phyloP scores from a whole-genome alignment of 305 asterid species.

The Fraxinus sp. region DNA sequence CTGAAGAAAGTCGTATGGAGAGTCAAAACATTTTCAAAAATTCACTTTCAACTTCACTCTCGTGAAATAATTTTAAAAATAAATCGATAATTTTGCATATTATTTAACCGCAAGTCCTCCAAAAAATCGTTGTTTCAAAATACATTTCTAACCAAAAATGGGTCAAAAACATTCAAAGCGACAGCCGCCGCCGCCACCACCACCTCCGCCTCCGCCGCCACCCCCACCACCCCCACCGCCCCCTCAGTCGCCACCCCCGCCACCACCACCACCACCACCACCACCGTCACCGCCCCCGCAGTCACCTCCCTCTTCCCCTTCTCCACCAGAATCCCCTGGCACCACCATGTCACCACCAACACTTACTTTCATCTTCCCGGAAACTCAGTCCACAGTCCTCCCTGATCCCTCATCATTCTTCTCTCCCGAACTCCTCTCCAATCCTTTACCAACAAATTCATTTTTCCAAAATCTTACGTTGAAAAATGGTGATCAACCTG shows the following conservation, averaged over 20 bases:
- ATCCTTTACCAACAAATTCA: constrained; percentile 76
- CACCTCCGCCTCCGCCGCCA: not conserved
- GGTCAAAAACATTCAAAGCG: not conserved
- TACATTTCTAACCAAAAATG: not conserved
- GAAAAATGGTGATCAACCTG: constrained; percentile 78
- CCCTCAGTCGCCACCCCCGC: too few relatives aligned
- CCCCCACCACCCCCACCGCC: too few relatives aligned
- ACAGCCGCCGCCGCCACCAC: too few relatives aligned
- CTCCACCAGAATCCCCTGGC: constrained; percentile 22
- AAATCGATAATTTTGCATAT: too few relatives aligned
- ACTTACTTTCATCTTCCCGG: constrained; percentile 56
- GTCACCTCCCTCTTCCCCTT: not conserved
- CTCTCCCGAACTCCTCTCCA: constrained; percentile 54
- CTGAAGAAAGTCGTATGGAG: constrained; percentile 48
- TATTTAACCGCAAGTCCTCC: not conserved
- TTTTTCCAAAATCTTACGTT: constrained; percentile 73
- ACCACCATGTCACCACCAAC: constrained; percentile 25
- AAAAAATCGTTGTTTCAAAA: not conserved
- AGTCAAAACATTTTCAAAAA: constrained; percentile 22
- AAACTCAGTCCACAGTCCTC: constrained; percentile 56
- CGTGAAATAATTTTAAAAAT: too few relatives aligned
- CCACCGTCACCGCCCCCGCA: not conserved
- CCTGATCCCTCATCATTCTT: constrained; percentile 74
- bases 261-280: not conserved
- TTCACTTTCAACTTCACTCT: not conserved